Percentiles rank a stretch among this genome's conserved stretches.
Conservation (phyloP, 176 grass and related monocot species). For the Bromus sterilis region DNA sequence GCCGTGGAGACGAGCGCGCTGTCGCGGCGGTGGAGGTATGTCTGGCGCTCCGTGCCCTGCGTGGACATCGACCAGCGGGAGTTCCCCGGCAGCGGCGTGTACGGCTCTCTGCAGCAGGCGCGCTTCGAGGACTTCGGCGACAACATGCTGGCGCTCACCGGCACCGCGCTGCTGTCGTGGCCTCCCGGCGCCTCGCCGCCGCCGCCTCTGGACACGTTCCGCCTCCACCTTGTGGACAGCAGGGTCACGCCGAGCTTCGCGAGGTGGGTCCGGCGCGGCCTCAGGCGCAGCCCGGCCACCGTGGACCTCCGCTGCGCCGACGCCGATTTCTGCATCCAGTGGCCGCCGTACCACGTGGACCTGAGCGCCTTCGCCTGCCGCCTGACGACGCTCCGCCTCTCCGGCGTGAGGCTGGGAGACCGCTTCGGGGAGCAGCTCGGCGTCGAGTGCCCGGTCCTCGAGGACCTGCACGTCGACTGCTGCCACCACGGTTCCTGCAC, state of each 20-base stretch:
- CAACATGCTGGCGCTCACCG: neutral
- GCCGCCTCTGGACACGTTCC: neutral
- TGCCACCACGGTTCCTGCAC: neutral
- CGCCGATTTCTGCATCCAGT: too few relatives aligned
- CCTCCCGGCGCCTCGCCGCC: too few relatives aligned
- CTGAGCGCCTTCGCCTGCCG: neutral
- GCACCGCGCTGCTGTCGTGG: neutral
- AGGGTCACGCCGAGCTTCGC: neutral
- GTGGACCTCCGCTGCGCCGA: neutral
- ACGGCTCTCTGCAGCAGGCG: neutral
- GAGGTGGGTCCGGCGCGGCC: conserved; percentile 10
- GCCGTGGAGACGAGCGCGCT: neutral
- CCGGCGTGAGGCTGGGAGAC: neutral
- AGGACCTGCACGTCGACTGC: neutral
- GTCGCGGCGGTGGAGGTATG: neutral
- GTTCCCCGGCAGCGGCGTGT: neutral
- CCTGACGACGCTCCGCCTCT: neutral
- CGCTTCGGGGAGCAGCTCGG: neutral
- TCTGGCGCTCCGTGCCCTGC: neutral
- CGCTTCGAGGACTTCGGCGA: conserved; percentile 12
- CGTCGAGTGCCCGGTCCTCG: neutral
- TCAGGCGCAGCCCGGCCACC: neutral
- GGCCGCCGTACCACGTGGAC: neutral
- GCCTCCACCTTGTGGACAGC: neutral
- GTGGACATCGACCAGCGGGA: conserved; percentile 4